Evolutionary conservation across 768 basidiomycete genomes (phyloP), one percentile per base, ranked within the genome.

Genomic region (Leccinum subgranulosum): DNA sequence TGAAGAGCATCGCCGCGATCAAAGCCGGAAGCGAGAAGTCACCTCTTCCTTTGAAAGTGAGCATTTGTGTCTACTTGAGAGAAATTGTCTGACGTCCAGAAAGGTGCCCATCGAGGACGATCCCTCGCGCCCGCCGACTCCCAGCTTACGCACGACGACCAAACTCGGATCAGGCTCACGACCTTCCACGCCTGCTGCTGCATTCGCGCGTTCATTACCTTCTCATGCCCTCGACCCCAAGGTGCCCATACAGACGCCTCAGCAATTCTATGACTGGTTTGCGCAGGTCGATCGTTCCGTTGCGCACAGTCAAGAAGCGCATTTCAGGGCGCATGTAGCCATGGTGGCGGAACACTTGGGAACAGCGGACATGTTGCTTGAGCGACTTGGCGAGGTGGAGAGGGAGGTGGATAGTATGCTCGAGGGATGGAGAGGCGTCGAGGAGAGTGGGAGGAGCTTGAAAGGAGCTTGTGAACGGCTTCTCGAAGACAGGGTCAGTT

Each of bases 261-360:
- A 98, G 65, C 94, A 98, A 63, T 96, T 99, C 73, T 93, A 95
- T 69, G 96, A 98, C 74, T 97, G 94, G 88, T 96, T 94, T 71
- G 80, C 92, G 4, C 79, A 90, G 41, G 86, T 99, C 53, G 94
- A 97, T 62, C 81, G 89, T 15, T 89, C 90, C 3, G 92, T 97
- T 36, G 89, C 94, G 8, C 93, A 94, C 66, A 90, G 90, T 58
- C 96, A 98, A 67, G 96, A 98, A 66, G 85, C 92, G 6, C 88
- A 94, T 68, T 98, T 97, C 70, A 82, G 92, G 25, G 85, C 86
- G 1, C 91, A 98, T 71, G 82, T 95, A 19, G 84, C 84, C 11
- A 84, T 83, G 59, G 83, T 98, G 14, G 78, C 84, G 3, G 83
- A 83, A 33, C 89, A 97, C 69, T 75, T 96, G 28, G 81, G 80